Conservation (phyloP, 2,329 filamentous ascomycete species). For the Colletotrichum destructivum region DNA sequence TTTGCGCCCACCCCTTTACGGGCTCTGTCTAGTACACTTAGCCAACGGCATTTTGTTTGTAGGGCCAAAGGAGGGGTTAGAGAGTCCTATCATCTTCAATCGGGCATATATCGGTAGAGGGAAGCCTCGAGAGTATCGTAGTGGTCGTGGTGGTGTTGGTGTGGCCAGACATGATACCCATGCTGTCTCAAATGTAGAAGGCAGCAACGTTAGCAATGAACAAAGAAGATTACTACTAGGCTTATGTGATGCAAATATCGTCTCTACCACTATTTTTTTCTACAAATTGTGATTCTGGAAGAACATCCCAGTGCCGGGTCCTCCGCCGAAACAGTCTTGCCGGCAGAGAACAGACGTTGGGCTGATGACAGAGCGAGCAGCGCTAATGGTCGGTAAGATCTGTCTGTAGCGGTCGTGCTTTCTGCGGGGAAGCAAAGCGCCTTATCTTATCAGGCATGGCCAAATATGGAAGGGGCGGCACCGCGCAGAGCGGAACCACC, state of each 20-base stretch:
- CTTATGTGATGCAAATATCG: not conserved
- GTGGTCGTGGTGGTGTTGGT: conserved; percentile 9
- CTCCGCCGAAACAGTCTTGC: conserved; percentile 7
- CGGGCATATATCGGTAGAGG: conserved; percentile 45
- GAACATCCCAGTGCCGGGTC: not conserved
- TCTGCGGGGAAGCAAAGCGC: conserved; percentile 30
- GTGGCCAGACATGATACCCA: conserved; percentile 36
- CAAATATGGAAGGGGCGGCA: conserved; percentile 17
- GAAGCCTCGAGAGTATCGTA: conserved; percentile 25
- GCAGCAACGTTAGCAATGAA: conserved; percentile 23
- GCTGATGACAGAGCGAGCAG: conserved; percentile 13
- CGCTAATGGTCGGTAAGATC: conserved; percentile 22
- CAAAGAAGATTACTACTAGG: not conserved
- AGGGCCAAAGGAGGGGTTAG: conserved; percentile 64
- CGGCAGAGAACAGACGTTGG: conserved; percentile 24
- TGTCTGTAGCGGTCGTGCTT: conserved; percentile 28
- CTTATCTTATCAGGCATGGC: conserved; percentile 38
- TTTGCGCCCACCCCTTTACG: not conserved
- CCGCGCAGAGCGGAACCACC: conserved; percentile 11
- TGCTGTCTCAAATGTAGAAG: conserved; percentile 30
- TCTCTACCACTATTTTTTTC: too few species aligned
- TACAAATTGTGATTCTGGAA: conserved; percentile 2
- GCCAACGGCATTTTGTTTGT: conserved; percentile 44
- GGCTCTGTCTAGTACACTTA: conserved; percentile 10
- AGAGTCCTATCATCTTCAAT: conserved; percentile 62